A percentile compares a stretch with the other conserved stretches of the same genome.
Evolutionary conservation across 257 asterid genomes (phyloP).

Genomic region (Nicotiana otophora): DNA sequence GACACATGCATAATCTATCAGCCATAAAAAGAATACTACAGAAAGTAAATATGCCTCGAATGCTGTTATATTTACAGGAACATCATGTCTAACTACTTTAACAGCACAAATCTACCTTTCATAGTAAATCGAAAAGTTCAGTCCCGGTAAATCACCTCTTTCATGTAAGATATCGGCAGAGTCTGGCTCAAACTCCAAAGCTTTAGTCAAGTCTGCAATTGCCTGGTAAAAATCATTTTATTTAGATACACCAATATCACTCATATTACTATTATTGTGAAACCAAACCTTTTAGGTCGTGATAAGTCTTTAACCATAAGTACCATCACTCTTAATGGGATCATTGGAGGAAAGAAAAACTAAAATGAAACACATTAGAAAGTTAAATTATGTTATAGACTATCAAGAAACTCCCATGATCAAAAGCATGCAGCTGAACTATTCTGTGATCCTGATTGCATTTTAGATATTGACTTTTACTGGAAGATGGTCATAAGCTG

Average conservation of each 20-base stretch:
- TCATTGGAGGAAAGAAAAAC: background rate
- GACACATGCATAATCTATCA: background rate
- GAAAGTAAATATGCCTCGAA: background rate
- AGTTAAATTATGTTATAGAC: background rate
- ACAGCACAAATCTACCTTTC: background rate
- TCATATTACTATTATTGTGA: background rate
- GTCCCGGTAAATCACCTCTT: constrained; percentile 53
- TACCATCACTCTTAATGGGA: background rate
- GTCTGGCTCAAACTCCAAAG: constrained; percentile 82
- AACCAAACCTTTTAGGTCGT: background rate
- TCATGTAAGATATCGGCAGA: constrained; percentile 84
- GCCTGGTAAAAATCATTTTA: constrained; percentile 49
- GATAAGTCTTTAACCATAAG: background rate
- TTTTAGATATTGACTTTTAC: background rate
- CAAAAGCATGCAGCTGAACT: constrained; percentile 2
- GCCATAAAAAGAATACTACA: background rate
- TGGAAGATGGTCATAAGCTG: constrained; percentile 1
- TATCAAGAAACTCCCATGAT: background rate
- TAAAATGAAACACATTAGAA: background rate
- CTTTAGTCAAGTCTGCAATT: constrained; percentile 88
- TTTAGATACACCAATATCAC: background rate
- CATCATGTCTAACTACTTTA: background rate
- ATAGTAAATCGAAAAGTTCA: constrained; percentile 5
- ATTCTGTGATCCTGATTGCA: background rate
- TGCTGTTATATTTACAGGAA: background rate